Evolutionary conservation across 768 basidiomycete genomes (phyloP).

Genomic region (Xerocomellus intermedius): DNA sequence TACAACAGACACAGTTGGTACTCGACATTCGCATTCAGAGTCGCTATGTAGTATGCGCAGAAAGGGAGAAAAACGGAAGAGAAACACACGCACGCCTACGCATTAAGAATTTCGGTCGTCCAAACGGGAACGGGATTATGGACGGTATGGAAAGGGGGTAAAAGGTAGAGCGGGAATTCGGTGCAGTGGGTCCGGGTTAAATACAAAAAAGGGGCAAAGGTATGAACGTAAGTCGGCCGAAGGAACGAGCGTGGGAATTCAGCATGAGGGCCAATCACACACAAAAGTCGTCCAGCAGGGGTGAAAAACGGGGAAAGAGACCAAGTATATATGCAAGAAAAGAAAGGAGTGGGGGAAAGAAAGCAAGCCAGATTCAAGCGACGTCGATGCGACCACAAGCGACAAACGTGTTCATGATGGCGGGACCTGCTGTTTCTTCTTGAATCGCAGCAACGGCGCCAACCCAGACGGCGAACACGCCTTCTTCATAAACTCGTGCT

Average conservation of each 20-base stretch:
- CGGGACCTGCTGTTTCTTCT: constrained; percentile 53
- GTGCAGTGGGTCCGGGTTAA: background rate
- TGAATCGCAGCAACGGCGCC: constrained; percentile 83
- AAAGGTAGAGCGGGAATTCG: background rate
- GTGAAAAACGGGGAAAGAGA: background rate
- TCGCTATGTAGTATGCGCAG: background rate
- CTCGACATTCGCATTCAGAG: constrained; percentile 7
- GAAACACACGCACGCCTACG: background rate
- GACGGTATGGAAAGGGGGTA: background rate
- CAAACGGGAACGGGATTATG: background rate
- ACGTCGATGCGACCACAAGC: background rate
- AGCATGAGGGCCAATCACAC: background rate
- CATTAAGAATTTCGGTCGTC: background rate
- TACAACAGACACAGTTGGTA: constrained; percentile 25
- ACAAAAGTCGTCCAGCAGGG: background rate
- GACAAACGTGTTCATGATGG: constrained; percentile 31
- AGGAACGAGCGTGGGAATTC: background rate
- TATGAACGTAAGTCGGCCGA: background rate
- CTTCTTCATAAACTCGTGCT: constrained; percentile 96
- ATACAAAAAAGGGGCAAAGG: background rate
- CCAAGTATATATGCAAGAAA: constrained; percentile 22
- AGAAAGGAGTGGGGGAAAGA: background rate
- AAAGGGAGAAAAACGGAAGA: constrained; percentile 2
- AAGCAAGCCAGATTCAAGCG: background rate
- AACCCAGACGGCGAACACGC: constrained; percentile 80